phyloP scores from a whole-genome alignment of 306 rosid species.

The Inga laurina region DNA sequence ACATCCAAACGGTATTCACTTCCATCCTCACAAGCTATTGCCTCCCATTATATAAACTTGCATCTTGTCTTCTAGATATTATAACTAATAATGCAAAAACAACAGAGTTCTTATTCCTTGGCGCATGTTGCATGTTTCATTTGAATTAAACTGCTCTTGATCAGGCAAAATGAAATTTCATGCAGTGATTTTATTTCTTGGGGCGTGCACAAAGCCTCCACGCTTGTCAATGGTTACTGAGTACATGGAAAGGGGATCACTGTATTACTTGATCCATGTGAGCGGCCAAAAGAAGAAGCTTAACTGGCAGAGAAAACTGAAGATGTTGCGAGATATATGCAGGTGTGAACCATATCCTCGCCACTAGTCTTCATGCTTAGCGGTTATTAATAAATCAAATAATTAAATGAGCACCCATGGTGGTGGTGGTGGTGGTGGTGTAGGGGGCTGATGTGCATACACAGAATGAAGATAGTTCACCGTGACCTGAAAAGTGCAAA shows the following conservation, averaged over 20 bases:
- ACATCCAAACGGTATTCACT: conserved; percentile 90
- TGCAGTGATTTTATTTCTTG: conserved; percentile 96
- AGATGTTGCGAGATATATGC: conserved; percentile 91
- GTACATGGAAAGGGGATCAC: conserved; percentile 97
- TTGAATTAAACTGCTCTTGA: conserved; percentile 17
- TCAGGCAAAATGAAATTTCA: conserved; percentile 31
- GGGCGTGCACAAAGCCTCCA: conserved; percentile 98
- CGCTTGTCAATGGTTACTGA: conserved; percentile 94
- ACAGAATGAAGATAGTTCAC: conserved; percentile 95
- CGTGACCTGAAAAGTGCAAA: conserved; percentile 96
- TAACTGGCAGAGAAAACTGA: conserved; percentile 84
- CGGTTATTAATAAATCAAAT: background rate
- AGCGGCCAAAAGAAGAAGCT: conserved; percentile 93
- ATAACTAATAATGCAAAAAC: conserved; percentile 17
- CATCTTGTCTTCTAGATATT: conserved; percentile 22
- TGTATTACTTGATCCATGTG: conserved; percentile 84
- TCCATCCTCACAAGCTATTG: conserved; percentile 29
- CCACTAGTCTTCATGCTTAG: background rate
- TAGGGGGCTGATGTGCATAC: conserved; percentile 98
- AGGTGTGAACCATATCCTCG: conserved; percentile 43
- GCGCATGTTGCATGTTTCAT: conserved; percentile 19
- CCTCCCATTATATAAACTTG: conserved; percentile 21
- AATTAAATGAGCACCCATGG: conserved; percentile 26
- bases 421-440: background rate
- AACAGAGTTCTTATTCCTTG: background rate